Conservation (phyloP, 306 rosid species). For the Dryas alaskensis region DNA sequence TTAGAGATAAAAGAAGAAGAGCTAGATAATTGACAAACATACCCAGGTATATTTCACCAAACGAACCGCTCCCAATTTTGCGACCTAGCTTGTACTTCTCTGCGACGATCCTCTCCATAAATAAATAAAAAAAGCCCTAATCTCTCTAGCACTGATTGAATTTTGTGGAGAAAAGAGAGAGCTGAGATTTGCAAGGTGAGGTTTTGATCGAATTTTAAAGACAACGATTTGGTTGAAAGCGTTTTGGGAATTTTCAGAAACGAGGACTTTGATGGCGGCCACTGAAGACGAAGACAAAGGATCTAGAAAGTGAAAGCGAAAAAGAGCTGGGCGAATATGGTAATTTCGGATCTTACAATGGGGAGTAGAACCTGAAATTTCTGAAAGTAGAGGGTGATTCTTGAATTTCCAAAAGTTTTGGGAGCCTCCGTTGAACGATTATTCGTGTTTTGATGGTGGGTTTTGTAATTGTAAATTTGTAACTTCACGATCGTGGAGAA, state of each 20-base stretch:
- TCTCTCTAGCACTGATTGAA: not conserved
- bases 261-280: constrained; percentile 17
- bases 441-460: not conserved
- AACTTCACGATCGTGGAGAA: not conserved
- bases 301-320: not conserved
- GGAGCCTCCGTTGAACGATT: not conserved
- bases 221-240: not conserved
- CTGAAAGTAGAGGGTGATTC: not conserved
- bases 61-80: constrained; percentile 75
- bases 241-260: not conserved
- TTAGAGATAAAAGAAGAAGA: not conserved
- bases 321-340: not conserved
- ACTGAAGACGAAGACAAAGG: not conserved
- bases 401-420: not conserved
- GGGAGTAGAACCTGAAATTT: not conserved
- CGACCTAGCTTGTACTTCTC: constrained; percentile 67
- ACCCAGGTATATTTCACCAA: constrained; percentile 73
- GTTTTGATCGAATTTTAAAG: constrained; percentile 1
- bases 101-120: constrained; percentile 63
- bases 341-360: not conserved
- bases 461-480: not conserved
- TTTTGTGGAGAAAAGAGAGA: not conserved
- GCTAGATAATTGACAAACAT: not conserved
- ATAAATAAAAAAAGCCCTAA: constrained; percentile 17
- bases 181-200: not conserved